Conservation (phyloP, 75 land plant species). For the Picea glauca region DNA sequence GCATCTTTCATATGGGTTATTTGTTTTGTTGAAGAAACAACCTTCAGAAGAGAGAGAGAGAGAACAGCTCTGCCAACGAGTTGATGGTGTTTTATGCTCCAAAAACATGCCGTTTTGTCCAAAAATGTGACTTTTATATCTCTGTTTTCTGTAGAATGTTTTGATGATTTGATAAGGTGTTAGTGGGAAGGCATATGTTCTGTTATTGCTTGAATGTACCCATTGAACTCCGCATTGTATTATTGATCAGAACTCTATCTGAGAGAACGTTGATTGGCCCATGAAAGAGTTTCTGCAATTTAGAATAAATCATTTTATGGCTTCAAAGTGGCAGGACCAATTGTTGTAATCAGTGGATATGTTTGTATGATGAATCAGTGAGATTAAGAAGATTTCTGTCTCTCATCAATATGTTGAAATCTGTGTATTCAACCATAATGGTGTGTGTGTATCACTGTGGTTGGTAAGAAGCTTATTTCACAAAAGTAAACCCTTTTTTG, state of each 20-base stretch:
- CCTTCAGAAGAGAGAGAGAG: background rate
- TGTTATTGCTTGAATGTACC: background rate
- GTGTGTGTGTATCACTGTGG: background rate
- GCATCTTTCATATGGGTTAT: background rate
- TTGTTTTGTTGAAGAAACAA: background rate
- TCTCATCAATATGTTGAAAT: background rate
- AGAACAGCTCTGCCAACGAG: background rate
- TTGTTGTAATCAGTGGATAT: background rate
- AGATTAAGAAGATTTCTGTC: background rate
- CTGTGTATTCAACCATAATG: background rate
- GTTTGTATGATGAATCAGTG: background rate
- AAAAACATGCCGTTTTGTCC: too few relatives aligned
- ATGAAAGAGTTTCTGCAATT: too few relatives aligned
- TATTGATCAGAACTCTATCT: too few relatives aligned
- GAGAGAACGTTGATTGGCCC: too few relatives aligned
- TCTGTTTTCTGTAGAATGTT: background rate
- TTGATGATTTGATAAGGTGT: background rate
- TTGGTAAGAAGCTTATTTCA: too few relatives aligned
- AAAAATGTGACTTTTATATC: background rate
- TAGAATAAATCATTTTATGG: background rate
- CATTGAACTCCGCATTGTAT: background rate
- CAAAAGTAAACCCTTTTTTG: background rate
- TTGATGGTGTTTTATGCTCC: background rate
- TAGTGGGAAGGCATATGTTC: background rate
- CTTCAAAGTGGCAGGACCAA: background rate